Evolutionary conservation across 2,329 filamentous ascomycete genomes (phyloP), one percentile per base, ranked within the genome.

Genomic region (Claviceps monticola): DNA sequence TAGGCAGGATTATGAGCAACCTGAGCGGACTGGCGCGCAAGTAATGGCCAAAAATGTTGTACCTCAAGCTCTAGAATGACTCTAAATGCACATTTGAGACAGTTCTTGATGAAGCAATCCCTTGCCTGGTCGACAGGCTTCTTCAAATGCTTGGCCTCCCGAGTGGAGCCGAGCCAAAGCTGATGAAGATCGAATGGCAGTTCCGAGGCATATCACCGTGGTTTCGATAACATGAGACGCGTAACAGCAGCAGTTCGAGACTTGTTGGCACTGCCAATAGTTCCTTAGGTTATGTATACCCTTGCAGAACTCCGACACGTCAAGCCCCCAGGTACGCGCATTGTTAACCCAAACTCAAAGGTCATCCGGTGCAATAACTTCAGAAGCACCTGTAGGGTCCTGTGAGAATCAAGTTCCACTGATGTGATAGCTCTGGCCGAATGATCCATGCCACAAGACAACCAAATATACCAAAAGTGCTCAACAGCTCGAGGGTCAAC

Each of bases 401-500:
- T 17, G 53, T 37, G 16, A 54, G 34, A 21, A 39, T 48, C 17
- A 56, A 11, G n/a, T 55, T 51, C 48, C 56, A 53, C 36, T 54
- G 53, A 19, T 51, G 55, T 44, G 48, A 49, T 21, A 55, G 29
- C 46, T 63, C 60, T 2, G 61, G 58, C n/a, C 59, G 63, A 39
- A 65, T 53, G 26, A 83, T 62, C 78, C 79, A 86, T 48, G 86
- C 72, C 21, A 82, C 78, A 38, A 91, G 64, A 14, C 85, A 86
- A 3, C 88, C 85, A 3, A 94, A 64, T 29, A 93, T 70, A 0
- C 88, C 83, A 50, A 89, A 72, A 49, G 85, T 81, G 14, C 88
- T 85, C 21, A 90, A 66, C 5, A 94, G 71, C 63, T 90, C 85
- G 39, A 94, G 69, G 1, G 85, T 76, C 46, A 84, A 66, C 71